These are phyloP conservation scores for Mycena rebaudengoi DNA, from an alignment of 768 basidiomycete genomes.

Conservation along the genomic window DNA sequence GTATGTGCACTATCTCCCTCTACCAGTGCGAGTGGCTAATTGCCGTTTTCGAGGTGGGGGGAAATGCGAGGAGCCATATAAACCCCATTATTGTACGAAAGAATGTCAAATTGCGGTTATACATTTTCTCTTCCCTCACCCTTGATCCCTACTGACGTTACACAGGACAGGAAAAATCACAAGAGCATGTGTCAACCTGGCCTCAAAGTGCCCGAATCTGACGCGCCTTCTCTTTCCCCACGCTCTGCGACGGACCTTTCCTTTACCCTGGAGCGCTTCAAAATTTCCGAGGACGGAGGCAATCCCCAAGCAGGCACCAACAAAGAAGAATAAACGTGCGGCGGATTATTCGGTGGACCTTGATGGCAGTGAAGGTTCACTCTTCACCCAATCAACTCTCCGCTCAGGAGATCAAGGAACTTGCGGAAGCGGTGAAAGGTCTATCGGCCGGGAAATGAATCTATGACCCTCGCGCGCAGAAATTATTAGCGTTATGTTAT, in stretches of 20 bases:
- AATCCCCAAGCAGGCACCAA: background rate
- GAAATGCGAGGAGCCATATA: slow-evolving; percentile 9
- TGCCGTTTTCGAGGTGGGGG: background rate
- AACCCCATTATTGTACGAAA: slow-evolving; percentile 7
- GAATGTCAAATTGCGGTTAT: slow-evolving; percentile 1
- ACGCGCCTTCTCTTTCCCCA: background rate
- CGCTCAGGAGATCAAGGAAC: background rate
- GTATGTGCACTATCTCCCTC: background rate
- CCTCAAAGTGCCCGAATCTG: background rate
- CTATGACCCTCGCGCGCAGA: too few relatives aligned
- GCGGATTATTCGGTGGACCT: background rate
- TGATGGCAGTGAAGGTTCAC: background rate
- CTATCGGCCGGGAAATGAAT: too few relatives aligned
- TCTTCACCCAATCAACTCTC: background rate
- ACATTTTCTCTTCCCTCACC: background rate
- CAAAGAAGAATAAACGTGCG: background rate
- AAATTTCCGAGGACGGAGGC: background rate
- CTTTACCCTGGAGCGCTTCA: background rate
- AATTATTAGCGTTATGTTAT: too few relatives aligned
- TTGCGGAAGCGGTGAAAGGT: background rate
- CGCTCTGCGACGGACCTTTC: background rate
- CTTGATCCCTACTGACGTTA: background rate
- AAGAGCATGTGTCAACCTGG: slow-evolving; percentile 1
- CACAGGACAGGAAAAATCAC: slow-evolving; percentile 2
- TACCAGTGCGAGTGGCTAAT: background rate